Conservation (phyloP, 148 eudicot species). For the Vaccinium darrowii region DNA sequence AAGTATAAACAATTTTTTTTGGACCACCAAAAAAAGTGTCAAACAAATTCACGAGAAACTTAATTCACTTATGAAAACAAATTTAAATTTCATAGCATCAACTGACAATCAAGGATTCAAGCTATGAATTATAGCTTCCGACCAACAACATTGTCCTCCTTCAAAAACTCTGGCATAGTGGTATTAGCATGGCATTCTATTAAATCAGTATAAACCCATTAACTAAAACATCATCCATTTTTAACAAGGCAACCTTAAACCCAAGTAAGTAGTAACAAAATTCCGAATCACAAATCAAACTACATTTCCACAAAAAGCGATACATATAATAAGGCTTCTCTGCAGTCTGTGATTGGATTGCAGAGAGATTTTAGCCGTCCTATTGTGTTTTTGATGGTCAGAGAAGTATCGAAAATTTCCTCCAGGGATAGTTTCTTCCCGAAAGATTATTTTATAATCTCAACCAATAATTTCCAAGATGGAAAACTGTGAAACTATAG, state of each 20-base stretch:
- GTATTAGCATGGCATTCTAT: not conserved
- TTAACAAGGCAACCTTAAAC: not conserved
- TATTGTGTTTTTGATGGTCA: no score
- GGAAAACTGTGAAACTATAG: no score
- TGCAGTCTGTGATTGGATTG: no score
- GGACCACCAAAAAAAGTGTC: no score
- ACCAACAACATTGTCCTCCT: not conserved
- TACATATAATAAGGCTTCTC: not conserved
- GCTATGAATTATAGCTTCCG: not conserved
- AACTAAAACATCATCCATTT: not conserved
- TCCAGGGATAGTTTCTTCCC: no score
- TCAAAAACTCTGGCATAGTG: not conserved
- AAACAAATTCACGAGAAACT: not conserved
- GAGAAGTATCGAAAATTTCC: no score
- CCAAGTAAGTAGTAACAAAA: not conserved
- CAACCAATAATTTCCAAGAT: no score
- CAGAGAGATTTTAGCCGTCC: no score
- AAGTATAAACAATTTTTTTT: not conserved
- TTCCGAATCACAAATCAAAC: not conserved
- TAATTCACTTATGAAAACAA: no score
- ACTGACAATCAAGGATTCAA: not conserved
- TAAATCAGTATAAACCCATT: not conserved
- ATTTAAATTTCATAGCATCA: not conserved
- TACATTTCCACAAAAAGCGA: not conserved
- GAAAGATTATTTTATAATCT: no score